Evolutionary conservation across 257 asterid species (phyloP).

Genomic region (Primulina tabacum): DNA sequence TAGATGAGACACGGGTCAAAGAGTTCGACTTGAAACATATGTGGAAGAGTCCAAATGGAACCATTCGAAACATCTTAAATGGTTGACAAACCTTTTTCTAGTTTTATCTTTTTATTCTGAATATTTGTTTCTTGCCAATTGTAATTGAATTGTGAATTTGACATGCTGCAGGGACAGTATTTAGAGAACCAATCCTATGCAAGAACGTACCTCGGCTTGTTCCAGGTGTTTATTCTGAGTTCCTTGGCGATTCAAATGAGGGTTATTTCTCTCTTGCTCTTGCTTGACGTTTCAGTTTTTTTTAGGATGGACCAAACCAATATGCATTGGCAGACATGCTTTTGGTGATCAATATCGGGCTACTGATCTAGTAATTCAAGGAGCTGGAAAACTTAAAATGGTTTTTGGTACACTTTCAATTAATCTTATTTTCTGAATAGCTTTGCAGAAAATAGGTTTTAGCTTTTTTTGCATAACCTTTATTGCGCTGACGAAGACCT

Average conservation of each 20-base stretch:
- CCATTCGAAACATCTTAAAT: conserved; percentile 63
- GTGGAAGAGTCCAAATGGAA: conserved; percentile 77
- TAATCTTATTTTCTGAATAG: conserved; percentile 10
- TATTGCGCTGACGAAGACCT: conserved; percentile 1
- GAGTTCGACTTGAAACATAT: conserved; percentile 61
- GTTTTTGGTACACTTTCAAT: conserved; percentile 41
- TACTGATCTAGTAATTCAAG: conserved; percentile 49
- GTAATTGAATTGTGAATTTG: conserved; percentile 24
- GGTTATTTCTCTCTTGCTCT: not conserved
- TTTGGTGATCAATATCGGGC: conserved; percentile 73
- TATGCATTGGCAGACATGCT: conserved; percentile 71
- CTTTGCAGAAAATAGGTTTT: not conserved
- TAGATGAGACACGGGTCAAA: conserved; percentile 58
- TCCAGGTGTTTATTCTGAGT: conserved; percentile 43
- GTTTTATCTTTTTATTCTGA: conserved; percentile 15
- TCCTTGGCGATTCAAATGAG: conserved; percentile 12
- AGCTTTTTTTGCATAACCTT: conserved; percentile 10
- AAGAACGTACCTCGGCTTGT: conserved; percentile 62
- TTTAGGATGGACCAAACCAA: conserved; percentile 69
- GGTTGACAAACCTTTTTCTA: conserved; percentile 31
- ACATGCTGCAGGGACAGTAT: conserved; percentile 56
- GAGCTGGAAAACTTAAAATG: conserved; percentile 62
- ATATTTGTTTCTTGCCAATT: conserved; percentile 20
- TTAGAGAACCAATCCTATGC: conserved; percentile 71
- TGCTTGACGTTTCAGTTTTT: not conserved